Base-by-base conservation (phyloP, 371 early-diverging fungal genomes). In the Mortierella sp. region DNA sequence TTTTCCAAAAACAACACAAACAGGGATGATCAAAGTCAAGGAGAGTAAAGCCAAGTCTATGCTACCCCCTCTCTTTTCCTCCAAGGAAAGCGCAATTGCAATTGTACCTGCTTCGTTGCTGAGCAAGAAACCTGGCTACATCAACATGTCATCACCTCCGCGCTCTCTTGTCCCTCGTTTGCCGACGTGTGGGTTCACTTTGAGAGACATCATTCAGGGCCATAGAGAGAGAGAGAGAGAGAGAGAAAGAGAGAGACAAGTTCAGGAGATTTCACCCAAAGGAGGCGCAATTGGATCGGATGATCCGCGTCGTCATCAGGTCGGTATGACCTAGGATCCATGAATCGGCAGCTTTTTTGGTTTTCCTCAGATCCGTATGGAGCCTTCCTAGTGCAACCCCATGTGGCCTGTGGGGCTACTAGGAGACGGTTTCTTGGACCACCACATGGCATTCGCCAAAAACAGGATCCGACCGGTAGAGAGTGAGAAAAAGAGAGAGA, bases 281-380 rank as follows among this genome's bases (percentile, higher is more conserved):
- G 40, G 40, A 22, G 40, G 34, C 34, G 34, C n/a, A 13, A 3
- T 13, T 34, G 31, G 53, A 21, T 53, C 22, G 37, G 40, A 34
- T 39, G 5, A 54, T 10, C 22, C 16, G 40, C 17, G 4, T 29
- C 41, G 7, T 27, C 5, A 2, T 40, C 7, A 58, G 45, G 50
- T 58, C 41, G 50, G 59, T 48, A n/a, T 58, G 50, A 40, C 41
- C 59, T 58, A 41, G 25, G 59, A 58, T 58, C 51, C 43, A 50
- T 31, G 25, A 48, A 25, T 41, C 37, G 24, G 8, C 48, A 48
- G 21, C 25, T 21, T 24, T 21, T 53, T 40, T 56, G 39, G n/a
- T 46, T 28, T 43, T 7, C 19, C 29, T 34, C 21, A 1, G 12
- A 34, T 10, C 4, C 34, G 34, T 34, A 34, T 10, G 34, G 34